Conservation (phyloP, 805 yeast species). For the Isabelozyma rhagii region DNA sequence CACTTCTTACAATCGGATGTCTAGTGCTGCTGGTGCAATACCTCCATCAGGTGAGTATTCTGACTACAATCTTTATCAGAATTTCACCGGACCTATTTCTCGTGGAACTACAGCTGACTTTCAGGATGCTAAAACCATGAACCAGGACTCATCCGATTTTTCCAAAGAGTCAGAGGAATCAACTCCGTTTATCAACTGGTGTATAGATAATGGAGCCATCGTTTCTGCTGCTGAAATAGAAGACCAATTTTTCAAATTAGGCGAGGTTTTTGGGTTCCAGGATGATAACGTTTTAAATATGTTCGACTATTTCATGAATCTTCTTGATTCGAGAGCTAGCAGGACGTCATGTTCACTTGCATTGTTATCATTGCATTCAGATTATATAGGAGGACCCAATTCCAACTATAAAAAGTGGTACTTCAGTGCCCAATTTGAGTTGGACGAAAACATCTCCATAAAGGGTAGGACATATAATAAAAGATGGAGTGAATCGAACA, state of each 20-base stretch:
- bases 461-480: slow-evolving; percentile 48
- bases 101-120: background rate
- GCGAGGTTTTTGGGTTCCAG: slow-evolving; percentile 80
- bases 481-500: slow-evolving; percentile 31
- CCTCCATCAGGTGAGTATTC: background rate
- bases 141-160: background rate
- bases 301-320: slow-evolving; percentile 74
- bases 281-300: slow-evolving; percentile 72
- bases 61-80: background rate
- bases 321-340: slow-evolving; percentile 83
- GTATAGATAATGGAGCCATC: slow-evolving; percentile 20
- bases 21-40: background rate
- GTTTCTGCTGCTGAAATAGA: slow-evolving; percentile 48
- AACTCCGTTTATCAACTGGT: slow-evolving; percentile 12
- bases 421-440: slow-evolving; percentile 77
- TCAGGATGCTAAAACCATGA: background rate
- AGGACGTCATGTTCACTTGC: slow-evolving; percentile 73
- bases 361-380: slow-evolving; percentile 73
- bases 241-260: slow-evolving; percentile 55
- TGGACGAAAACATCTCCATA: slow-evolving; percentile 56
- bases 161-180: background rate
- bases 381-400: slow-evolving; percentile 87
- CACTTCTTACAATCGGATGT: background rate
- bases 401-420: slow-evolving; percentile 92
- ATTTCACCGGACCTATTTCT: background rate